Percentiles rank a stretch among this genome's conserved stretches.
phyloP scores from a whole-genome alignment of 2,329 filamentous ascomycete species.

The Aspergillus carbonarius region DNA sequence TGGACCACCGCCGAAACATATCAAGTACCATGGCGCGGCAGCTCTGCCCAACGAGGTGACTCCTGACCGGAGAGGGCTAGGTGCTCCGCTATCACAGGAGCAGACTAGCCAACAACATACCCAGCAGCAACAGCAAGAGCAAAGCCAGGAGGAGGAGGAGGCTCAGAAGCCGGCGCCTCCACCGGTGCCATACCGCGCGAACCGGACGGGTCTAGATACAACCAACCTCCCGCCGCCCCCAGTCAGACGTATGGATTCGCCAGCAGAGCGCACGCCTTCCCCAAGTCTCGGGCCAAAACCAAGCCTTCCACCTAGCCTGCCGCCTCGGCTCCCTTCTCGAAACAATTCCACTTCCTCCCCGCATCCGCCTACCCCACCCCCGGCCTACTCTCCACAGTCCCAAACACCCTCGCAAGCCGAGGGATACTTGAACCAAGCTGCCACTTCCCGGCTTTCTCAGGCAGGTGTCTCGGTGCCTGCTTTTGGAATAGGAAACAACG shows the following conservation, averaged over 20 bases:
- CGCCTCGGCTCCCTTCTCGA: conserved; percentile 71
- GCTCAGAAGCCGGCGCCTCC: conserved; percentile 46
- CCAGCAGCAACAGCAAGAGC: conserved; percentile 23
- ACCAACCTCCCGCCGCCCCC: conserved; percentile 71
- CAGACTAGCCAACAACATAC: conserved; percentile 35
- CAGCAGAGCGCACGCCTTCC: conserved; percentile 27
- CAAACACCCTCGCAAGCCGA: conserved; percentile 31
- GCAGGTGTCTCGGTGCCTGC: conserved; percentile 77
- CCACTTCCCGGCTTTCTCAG: conserved; percentile 65
- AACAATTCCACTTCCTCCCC: conserved; percentile 53
- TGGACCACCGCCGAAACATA: conserved; percentile 74
- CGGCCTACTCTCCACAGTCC: conserved; percentile 47
- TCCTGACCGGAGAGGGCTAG: conserved; percentile 44
- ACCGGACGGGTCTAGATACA: conserved; percentile 71
- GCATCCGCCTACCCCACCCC: conserved; percentile 45
- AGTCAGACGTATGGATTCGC: conserved; percentile 44
- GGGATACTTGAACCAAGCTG: conserved; percentile 56
- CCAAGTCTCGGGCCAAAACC: conserved; percentile 49
- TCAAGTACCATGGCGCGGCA: conserved; percentile 49
- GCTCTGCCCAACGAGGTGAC: conserved; percentile 48
- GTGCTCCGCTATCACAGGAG: conserved; percentile 43
- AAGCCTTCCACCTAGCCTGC: conserved; percentile 59
- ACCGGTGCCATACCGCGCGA: conserved; percentile 64
- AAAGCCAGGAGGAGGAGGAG: conserved; percentile 25
- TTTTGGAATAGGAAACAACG: conserved; percentile 64